phyloP scores from a whole-genome alignment of 1,139 yeast species.

The Taphrina communis region DNA sequence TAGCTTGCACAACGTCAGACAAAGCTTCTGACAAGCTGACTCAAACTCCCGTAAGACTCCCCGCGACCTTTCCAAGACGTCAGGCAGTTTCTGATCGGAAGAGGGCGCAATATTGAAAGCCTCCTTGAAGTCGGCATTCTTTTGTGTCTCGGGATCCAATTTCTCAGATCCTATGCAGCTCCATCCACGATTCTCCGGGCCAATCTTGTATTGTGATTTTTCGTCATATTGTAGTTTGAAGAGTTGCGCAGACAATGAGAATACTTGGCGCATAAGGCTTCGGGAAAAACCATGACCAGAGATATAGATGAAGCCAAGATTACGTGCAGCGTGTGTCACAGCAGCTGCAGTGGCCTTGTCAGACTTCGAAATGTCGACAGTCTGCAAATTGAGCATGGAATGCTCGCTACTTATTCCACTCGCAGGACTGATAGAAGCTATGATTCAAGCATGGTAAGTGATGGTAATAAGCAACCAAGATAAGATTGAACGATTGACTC shows the following conservation, averaged over 20 bases:
- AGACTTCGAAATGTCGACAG: constrained; percentile 60
- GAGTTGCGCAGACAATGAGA: constrained; percentile 23
- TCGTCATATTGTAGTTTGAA: constrained; percentile 7
- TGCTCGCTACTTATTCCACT: too few relatives aligned
- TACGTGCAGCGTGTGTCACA: constrained; percentile 67
- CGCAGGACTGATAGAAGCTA: too few relatives aligned
- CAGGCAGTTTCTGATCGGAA: constrained; percentile 55
- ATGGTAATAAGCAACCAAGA: too few relatives aligned
- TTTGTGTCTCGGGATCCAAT: constrained; percentile 54
- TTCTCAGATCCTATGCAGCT: constrained; percentile 56
- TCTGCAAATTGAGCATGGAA: constrained; percentile 23
- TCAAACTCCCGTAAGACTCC: constrained; percentile 49
- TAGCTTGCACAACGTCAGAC: constrained; percentile 43
- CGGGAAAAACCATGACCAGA: constrained; percentile 69
- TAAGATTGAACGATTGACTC: too few relatives aligned
- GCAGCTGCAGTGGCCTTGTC: constrained; percentile 58
- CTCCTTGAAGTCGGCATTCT: constrained; percentile 70
- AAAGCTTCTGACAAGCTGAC: constrained; percentile 56
- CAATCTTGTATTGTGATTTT: constrained; percentile 65
- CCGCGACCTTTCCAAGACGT: constrained; percentile 48
- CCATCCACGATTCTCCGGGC: constrained; percentile 68
- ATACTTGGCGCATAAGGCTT: constrained; percentile 61
- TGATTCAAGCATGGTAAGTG: too few relatives aligned
- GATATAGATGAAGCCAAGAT: constrained; percentile 73
- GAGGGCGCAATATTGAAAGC: constrained; percentile 48